Evolutionary conservation across 352 stramenopile species (phyloP), one percentile per base, ranked within the genome.

Genomic region (Phytopythium kandeliae): DNA sequence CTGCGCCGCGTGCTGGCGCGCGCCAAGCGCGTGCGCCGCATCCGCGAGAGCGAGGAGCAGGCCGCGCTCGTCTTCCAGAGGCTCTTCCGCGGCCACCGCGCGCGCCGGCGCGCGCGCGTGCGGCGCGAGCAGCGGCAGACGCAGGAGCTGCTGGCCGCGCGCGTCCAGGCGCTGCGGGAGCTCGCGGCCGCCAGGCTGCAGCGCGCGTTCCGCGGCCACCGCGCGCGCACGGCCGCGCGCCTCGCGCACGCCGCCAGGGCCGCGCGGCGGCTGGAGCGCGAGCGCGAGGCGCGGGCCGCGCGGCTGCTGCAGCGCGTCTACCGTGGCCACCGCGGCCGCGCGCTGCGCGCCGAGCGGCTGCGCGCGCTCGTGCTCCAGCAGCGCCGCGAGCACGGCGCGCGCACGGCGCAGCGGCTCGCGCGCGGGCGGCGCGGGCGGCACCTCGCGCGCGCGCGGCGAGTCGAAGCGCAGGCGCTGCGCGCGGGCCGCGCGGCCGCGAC

Each of bases 301-400:
- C 34, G 60, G 17, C 73, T 80, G n/a, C 54, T 97, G 16, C 85
- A 96, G 42, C 78, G 81, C 8, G 61, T 94, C 19, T 94, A 83
- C 49, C 74, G 85, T 5, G 76, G 77, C 11, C 82, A 89, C 49
- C 62, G 81, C 37, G 85, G 75, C 1, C 69, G 81, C 0, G 62
- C 69, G 21, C 33, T 65, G 8, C 76, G 66, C 16, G 70, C 69
- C 9, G 63, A 67, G 28, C 67, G 74, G 7, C 54, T 91, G 0
- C 61, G 70, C 0, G 65, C 86, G 46, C 49, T 89, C 4, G 54
- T 89, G 15, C 63, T 77, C 31, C 58, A 68, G 44, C 58, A 83
- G 41, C 57, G 73, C 28, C 63, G 67, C 15, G 69, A 88, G 13
- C 44, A 70, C n/a, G 69, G 73, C 3, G 78, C 78, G 1, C 60